Evolutionary conservation across 305 asterid species (phyloP).

Genomic region (Ilex paraguariensis): DNA sequence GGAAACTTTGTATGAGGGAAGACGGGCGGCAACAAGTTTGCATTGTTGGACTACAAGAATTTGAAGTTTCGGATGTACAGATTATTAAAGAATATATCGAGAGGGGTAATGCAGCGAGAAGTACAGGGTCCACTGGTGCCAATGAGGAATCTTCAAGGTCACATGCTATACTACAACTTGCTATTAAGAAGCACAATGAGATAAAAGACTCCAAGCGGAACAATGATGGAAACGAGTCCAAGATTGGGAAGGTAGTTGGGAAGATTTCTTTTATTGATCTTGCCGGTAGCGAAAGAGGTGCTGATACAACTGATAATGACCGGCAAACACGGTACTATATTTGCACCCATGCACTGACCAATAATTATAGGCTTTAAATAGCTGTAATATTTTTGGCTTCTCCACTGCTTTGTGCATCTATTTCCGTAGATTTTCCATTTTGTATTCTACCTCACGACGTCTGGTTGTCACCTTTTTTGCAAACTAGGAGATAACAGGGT

Average conservation of each 20-base stretch:
- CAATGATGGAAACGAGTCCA: conserved; percentile 6
- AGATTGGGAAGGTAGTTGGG: conserved; percentile 1
- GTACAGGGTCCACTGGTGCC: conserved; percentile 7
- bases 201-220: not conserved
- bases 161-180: conserved; percentile 5
- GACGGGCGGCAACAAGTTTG: conserved; percentile 8
- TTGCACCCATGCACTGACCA: too few relatives aligned
- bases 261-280: conserved; percentile 16
- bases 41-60: conserved; percentile 7
- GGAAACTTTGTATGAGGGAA: conserved; percentile 8
- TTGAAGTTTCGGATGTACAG: conserved; percentile 7
- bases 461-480: too few relatives aligned
- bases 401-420: too few relatives aligned
- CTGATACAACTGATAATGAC: conserved; percentile 99
- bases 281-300: conserved; percentile 99
- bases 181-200: conserved; percentile 6
- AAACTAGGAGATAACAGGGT: too few relatives aligned
- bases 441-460: too few relatives aligned
- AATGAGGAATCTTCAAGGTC: conserved; percentile 11
- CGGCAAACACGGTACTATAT: conserved; percentile 41
- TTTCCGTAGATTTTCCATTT: too few relatives aligned
- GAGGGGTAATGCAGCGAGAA: conserved; percentile 6
- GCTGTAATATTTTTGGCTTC: too few relatives aligned
- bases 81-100: conserved; percentile 5
- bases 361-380: too few relatives aligned